Evolutionary conservation across 257 asterid genomes (phyloP).

Genomic region (Coffea canephora): DNA sequence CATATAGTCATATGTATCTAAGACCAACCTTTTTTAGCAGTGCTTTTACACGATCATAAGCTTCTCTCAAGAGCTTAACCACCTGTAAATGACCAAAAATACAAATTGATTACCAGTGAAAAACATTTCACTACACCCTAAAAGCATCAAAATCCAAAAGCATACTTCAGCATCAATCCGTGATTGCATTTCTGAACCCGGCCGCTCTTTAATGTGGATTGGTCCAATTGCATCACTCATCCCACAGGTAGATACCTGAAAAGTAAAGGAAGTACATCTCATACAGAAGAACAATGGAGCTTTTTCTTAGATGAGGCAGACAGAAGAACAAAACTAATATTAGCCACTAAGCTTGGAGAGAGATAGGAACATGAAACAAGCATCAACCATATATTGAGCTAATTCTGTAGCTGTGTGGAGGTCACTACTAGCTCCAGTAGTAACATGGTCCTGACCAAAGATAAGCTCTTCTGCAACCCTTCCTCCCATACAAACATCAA

Average conservation of each 20-base stretch:
- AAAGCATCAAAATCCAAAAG: constrained; percentile 8
- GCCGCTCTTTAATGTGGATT: constrained; percentile 82
- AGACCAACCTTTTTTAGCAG: constrained; percentile 76
- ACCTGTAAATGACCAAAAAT: constrained; percentile 50
- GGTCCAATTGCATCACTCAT: constrained; percentile 98
- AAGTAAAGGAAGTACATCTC: constrained; percentile 7
- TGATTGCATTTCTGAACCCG: constrained; percentile 94
- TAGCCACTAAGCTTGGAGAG: neutral
- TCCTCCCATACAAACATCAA: constrained; percentile 99
- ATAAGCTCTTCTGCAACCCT: constrained; percentile 95
- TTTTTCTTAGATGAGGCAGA: neutral
- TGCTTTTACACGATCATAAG: constrained; percentile 86
- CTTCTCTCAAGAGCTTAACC: constrained; percentile 79
- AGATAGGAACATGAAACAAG: neutral
- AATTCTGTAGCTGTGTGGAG: constrained; percentile 86
- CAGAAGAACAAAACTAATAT: neutral
- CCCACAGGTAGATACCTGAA: constrained; percentile 82
- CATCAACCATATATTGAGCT: constrained; percentile 81
- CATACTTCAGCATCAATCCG: constrained; percentile 93
- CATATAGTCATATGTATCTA: neutral
- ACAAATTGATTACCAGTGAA: neutral
- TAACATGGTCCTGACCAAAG: constrained; percentile 80
- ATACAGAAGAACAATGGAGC: constrained; percentile 1
- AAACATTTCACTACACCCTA: neutral
- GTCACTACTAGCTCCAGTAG: constrained; percentile 97